A percentile compares a stretch with the other conserved stretches of the same genome.
These are phyloP conservation scores for Chalaropsis thielavioides DNA, from an alignment of 2,329 filamentous ascomycete genomes.

Conservation along the genomic window DNA sequence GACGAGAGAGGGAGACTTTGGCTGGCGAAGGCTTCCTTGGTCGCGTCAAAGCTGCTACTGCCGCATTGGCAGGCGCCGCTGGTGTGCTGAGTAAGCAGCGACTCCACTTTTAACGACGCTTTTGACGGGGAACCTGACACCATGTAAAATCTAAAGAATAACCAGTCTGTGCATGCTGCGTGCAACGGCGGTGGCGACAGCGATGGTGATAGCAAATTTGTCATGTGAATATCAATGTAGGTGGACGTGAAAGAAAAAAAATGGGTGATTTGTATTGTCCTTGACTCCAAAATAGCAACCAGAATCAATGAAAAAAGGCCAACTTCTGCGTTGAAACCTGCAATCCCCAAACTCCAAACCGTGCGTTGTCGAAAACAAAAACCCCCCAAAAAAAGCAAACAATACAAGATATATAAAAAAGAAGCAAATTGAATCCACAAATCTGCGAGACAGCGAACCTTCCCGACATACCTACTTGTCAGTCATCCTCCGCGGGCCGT, in stretches of 20 bases:
- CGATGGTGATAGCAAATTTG: background rate
- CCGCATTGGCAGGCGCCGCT: background rate
- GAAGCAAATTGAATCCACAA: background rate
- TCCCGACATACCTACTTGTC: background rate
- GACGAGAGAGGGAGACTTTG: background rate
- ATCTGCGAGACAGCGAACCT: background rate
- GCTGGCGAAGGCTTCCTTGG: background rate
- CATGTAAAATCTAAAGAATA: no score
- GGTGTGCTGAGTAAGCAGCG: conserved; percentile 7
- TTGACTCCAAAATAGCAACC: background rate
- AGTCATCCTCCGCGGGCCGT: background rate
- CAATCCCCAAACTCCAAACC: background rate
- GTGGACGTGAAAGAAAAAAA: background rate
- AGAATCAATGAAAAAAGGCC: background rate
- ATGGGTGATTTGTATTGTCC: background rate
- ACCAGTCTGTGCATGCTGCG: no score
- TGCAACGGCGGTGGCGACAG: no score
- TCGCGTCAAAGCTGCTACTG: conserved; percentile 6
- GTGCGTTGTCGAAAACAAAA: background rate
- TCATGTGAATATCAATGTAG: no score
- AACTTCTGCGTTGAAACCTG: background rate
- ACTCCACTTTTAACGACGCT: conserved; percentile 16
- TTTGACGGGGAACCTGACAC: background rate
- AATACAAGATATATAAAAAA: background rate
- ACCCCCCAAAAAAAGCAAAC: background rate